These are phyloP conservation scores for Cryptococcus sp. DNA, from an alignment of 1,284 basidiomycete genomes.

Conservation along the genomic window DNA sequence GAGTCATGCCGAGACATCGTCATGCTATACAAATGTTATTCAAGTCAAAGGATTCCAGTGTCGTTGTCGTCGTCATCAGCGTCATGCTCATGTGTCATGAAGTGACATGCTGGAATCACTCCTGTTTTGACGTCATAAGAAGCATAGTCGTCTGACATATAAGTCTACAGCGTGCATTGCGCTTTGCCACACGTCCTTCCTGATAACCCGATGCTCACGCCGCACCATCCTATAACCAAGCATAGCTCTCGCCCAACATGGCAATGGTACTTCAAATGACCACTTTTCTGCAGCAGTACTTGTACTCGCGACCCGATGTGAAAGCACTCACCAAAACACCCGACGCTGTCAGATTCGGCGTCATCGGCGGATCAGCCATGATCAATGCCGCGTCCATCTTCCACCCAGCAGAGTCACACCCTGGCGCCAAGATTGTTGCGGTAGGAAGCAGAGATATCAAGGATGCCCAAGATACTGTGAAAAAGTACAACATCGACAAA, in stretches of 20 bases:
- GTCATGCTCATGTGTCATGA: too few relatives aligned
- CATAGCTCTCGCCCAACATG: conserved; percentile 2
- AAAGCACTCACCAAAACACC: conserved; percentile 4
- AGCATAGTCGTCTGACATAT: too few relatives aligned
- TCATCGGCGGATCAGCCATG: conserved; percentile 10
- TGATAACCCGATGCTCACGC: too few relatives aligned
- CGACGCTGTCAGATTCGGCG: conserved; percentile 6
- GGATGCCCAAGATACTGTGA: conserved; percentile 5
- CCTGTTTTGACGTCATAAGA: too few relatives aligned
- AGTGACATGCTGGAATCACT: too few relatives aligned
- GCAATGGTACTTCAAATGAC: conserved; percentile 13
- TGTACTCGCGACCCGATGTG: conserved; percentile 9
- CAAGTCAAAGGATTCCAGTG: too few relatives aligned
- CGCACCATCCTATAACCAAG: too few relatives aligned
- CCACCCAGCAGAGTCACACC: conserved; percentile 10
- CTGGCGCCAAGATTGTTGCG: conserved; percentile 10
- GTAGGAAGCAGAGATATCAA: conserved; percentile 6
- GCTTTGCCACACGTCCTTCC: too few relatives aligned
- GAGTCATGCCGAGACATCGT: too few relatives aligned
- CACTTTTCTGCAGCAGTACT: conserved; percentile 10
- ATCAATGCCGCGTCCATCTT: conserved; percentile 12
- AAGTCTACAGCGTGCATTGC: too few relatives aligned
- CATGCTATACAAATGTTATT: too few relatives aligned
- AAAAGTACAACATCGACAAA: conserved; percentile 8
- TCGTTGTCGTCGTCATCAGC: too few relatives aligned